Evolutionary conservation across 495 filamentous ascomycete genomes (phyloP), one percentile per base, ranked within the genome.

Genomic region (Aspergillus cavernicola): DNA sequence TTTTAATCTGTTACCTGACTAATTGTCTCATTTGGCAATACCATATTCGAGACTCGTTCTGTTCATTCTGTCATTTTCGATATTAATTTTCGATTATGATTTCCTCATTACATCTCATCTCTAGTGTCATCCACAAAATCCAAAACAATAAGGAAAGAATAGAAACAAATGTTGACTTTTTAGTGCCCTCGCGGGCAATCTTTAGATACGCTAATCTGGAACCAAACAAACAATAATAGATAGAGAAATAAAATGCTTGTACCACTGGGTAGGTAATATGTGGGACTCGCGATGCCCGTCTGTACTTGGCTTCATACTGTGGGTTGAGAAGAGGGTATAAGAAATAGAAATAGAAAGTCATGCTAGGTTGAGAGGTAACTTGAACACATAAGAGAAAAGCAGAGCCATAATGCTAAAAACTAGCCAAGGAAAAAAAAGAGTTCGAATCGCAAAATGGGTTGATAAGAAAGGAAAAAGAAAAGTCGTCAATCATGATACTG

Each of bases 291-390:
- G 18, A 22, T 40, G 38, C 15, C 16, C 32, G 18, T 4, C 18
- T 22, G 19, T 33, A 4, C 24, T 28, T 28, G 24, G 11, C n/a
- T 13, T 44, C 41, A 26, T 44, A 28, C 26, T 26, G 26, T n/a
- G 13, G 8, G 5, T 28, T 24, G 41, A 44, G n/a, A n/a, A 26
- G 41, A 62, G 53, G 60, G 60, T 62, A 62, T 62, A 58, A 15
- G 39, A 41, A 47, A 48, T 36, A 33, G 38, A 2, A 41, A 22
- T 28, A 28, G 24, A 22, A 19, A 23, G 38, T 3, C 1, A 41
- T 41, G 10, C 16, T 20, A 15, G 38, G 8, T 22, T 19, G 38
- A 20, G 22, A 41, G 0, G 2, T 10, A 33, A 33, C 31, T 11
- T 33, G 31, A 13, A 13, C 9, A 33, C 9, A 33, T 28, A 9